Evolutionary conservation across 331 rosid genomes (phyloP), one percentile per base, ranked within the genome.

Genomic region (Quercus tomentella): DNA sequence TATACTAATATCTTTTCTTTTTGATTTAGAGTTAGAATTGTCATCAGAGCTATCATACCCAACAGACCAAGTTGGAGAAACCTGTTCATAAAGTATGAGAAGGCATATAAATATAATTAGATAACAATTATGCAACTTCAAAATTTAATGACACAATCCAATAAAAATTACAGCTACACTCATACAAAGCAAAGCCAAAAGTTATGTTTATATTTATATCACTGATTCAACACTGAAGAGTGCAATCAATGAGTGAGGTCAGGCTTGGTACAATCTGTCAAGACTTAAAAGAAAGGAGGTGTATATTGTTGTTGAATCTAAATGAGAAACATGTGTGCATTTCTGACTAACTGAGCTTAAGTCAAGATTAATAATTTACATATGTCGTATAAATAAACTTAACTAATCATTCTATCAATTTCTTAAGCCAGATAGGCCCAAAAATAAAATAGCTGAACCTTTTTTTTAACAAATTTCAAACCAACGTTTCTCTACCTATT

Each of bases 41-140:
- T 75, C 85, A 60, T 65, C 85, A 4, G 77, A 77, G 71, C 75
- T 61, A 35, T 65, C 66, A 45, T 69, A 45, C 51, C 11, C 72
- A 14, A 56, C 2, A 22, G 73, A 20, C 35, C 55, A 73, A 56
- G 75, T 18, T 5, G 79, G 76, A 33, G 81, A 80, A 74, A 71
- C 75, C 85, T 86, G 72, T 57, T 52, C 51, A 66, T 22, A 51
- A 33, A 74, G n/a, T 49, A 49, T 49, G 55, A 49, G 55, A 49
- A 30, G 14, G 76, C 15, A 20, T 26, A 54, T 12, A 23, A 16
- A 28, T 28, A 28, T 28, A 30, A 65, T 65, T 30, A 65, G 43
- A 65, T 30, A 65, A 28, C 70, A 33, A 20, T 8, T 33, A 17
- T 31, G 72, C 25, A 67, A 18, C 52, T 31, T 67, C 23, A 33